Conservation (phyloP, 768 basidiomycete species). For the Fomitopsis pulvina region DNA sequence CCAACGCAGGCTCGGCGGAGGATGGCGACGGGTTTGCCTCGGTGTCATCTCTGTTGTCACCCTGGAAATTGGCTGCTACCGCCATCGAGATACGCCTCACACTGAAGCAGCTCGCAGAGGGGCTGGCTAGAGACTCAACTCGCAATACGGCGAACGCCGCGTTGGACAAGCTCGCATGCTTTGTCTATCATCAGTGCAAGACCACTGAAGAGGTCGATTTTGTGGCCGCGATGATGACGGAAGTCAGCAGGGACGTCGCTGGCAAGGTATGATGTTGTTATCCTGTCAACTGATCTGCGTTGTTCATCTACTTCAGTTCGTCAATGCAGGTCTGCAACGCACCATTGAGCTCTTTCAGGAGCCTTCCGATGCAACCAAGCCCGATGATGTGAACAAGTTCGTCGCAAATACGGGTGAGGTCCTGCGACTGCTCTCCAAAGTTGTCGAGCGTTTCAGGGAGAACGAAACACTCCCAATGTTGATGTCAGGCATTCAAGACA, state of each 20-base stretch:
- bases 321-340: constrained; percentile 66
- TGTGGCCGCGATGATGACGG: constrained; percentile 75
- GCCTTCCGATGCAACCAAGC: constrained; percentile 20
- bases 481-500: constrained; percentile 49
- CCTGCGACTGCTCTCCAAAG: constrained; percentile 59
- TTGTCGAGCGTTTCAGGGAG: constrained; percentile 59
- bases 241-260: constrained; percentile 58
- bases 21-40: constrained; percentile 1
- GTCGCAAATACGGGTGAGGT: constrained; percentile 58
- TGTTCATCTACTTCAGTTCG: constrained; percentile 40
- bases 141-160: constrained; percentile 49
- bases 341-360: constrained; percentile 50
- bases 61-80: constrained; percentile 80
- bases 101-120: constrained; percentile 66
- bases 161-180: constrained; percentile 58
- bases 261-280: constrained; percentile 43
- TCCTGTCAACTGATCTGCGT: neutral
- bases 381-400: constrained; percentile 29
- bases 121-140: constrained; percentile 50
- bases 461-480: constrained; percentile 39
- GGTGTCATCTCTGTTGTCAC: constrained; percentile 61
- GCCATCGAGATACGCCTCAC: constrained; percentile 74
- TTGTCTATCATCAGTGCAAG: constrained; percentile 67
- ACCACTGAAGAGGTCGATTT: constrained; percentile 77
- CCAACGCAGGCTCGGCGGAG: neutral